A percentile compares a stretch with the other conserved stretches of the same genome.
Conservation (phyloP, 345 rosid species). For the Murraya koenigii region DNA sequence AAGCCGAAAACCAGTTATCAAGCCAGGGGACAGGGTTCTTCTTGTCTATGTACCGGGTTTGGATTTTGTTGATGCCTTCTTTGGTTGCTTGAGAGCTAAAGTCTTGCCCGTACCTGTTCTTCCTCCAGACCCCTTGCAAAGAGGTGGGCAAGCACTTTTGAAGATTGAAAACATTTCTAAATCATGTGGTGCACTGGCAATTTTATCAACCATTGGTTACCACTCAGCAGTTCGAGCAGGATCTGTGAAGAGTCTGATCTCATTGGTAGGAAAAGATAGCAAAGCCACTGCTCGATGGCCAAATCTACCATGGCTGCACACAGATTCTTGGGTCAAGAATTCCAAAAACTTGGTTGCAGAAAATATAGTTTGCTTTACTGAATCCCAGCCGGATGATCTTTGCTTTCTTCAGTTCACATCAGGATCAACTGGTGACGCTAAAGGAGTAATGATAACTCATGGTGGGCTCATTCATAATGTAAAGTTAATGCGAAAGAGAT, state of each 20-base stretch:
- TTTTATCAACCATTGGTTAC: slow-evolving; percentile 52
- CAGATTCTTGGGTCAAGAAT: slow-evolving; percentile 61
- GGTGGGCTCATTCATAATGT: slow-evolving; percentile 66
- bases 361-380: slow-evolving; percentile 15
- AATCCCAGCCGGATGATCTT: slow-evolving; percentile 41
- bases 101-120: slow-evolving; percentile 68
- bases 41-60: slow-evolving; percentile 62
- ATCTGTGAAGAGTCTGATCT: slow-evolving; percentile 45
- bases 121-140: slow-evolving; percentile 68
- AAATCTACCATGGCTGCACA: slow-evolving; percentile 61
- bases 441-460: slow-evolving; percentile 68
- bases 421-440: slow-evolving; percentile 73
- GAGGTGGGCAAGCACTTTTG: slow-evolving; percentile 70
- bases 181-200: slow-evolving; percentile 51
- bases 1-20: slow-evolving; percentile 46
- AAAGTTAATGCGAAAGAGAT: slow-evolving; percentile 53
- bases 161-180: slow-evolving; percentile 64
- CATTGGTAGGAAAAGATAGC: slow-evolving; percentile 35
- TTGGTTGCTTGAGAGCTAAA: slow-evolving; percentile 64
- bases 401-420: slow-evolving; percentile 71
- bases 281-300: slow-evolving; percentile 50
- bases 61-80: slow-evolving; percentile 64
- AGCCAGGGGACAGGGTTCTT: slow-evolving; percentile 58
- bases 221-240: slow-evolving; percentile 65
- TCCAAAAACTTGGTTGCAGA: slow-evolving; percentile 23